phyloP scores from a whole-genome alignment of 1,284 basidiomycete species.

The Ceratobasidium sp. region DNA sequence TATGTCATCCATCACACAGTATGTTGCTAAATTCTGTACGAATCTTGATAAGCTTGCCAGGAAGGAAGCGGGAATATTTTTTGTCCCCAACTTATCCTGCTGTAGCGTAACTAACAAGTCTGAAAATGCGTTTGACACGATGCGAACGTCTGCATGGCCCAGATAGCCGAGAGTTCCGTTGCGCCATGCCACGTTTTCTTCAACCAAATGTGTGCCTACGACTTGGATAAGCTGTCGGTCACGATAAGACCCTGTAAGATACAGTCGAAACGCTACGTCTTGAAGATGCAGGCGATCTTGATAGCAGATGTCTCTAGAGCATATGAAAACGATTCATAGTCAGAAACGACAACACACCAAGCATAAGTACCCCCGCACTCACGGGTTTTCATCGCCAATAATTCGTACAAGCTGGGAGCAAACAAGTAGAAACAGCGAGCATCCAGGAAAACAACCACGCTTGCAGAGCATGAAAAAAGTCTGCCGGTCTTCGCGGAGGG shows the following conservation, averaged over 20 bases:
- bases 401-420: not conserved
- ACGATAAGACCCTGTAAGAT: not conserved
- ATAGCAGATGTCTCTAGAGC: not conserved
- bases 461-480: not conserved
- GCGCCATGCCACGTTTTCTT: not conserved
- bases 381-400: not conserved
- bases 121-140: not conserved
- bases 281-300: not conserved
- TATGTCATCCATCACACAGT: too few relatives aligned
- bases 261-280: not conserved
- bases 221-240: not conserved
- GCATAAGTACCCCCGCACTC: not conserved
- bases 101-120: not conserved
- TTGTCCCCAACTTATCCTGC: not conserved
- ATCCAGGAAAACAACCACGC: slow-evolving; percentile 1
- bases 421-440: not conserved
- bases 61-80: too few relatives aligned
- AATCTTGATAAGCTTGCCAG: too few relatives aligned
- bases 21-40: too few relatives aligned
- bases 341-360: not conserved
- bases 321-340: not conserved
- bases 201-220: not conserved
- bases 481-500: not conserved
- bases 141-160: not conserved
- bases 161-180: not conserved